Conservation (phyloP, 2,329 filamentous ascomycete species). For the Dothistroma septosporum region DNA sequence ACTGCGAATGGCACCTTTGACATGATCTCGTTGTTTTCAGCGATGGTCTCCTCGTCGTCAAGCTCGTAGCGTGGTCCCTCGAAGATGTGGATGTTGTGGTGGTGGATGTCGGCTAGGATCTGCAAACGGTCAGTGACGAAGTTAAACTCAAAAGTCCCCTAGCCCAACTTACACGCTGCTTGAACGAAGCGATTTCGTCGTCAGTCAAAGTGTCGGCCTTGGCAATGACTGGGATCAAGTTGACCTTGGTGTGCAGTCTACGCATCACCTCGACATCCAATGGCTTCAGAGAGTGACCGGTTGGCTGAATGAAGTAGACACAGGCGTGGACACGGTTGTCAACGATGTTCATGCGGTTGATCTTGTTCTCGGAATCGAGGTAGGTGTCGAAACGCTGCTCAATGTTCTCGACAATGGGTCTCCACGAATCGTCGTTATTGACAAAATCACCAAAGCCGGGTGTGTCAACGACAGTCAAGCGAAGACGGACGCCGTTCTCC, state of each 20-base stretch:
- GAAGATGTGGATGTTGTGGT: slow-evolving; percentile 98
- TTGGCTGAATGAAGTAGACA: slow-evolving; percentile 99
- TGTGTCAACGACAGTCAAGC: slow-evolving; percentile 94
- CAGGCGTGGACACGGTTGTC: slow-evolving; percentile 99
- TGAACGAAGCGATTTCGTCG: slow-evolving; percentile 91
- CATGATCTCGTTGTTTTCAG: slow-evolving; percentile 99
- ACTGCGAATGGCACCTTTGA: slow-evolving; percentile 99
- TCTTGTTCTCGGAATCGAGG: slow-evolving; percentile 98
- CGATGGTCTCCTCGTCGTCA: slow-evolving; percentile 98
- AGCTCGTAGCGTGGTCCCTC: slow-evolving; percentile 97
- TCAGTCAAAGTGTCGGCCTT: slow-evolving; percentile 98
- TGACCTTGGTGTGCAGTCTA: slow-evolving; percentile 99
- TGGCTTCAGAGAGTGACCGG: slow-evolving; percentile 95
- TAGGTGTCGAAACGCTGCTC: slow-evolving; percentile 98
- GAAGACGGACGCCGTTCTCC: slow-evolving; percentile 94
- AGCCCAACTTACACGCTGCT: slow-evolving; percentile 73
- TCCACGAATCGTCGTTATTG: slow-evolving; percentile 99
- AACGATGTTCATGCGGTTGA: slow-evolving; percentile 99
- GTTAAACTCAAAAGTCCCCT: background rate
- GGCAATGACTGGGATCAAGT: slow-evolving; percentile 97
- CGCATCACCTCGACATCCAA: slow-evolving; percentile 99
- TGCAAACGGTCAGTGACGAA: slow-evolving; percentile 41
- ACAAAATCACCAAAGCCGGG: slow-evolving; percentile 98
- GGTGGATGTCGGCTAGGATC: slow-evolving; percentile 95
- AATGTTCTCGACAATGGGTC: slow-evolving; percentile 98